Percentiles rank a stretch among this genome's conserved stretches.
phyloP scores from a whole-genome alignment of 495 filamentous ascomycete species.

The Filosporella fistucella region DNA sequence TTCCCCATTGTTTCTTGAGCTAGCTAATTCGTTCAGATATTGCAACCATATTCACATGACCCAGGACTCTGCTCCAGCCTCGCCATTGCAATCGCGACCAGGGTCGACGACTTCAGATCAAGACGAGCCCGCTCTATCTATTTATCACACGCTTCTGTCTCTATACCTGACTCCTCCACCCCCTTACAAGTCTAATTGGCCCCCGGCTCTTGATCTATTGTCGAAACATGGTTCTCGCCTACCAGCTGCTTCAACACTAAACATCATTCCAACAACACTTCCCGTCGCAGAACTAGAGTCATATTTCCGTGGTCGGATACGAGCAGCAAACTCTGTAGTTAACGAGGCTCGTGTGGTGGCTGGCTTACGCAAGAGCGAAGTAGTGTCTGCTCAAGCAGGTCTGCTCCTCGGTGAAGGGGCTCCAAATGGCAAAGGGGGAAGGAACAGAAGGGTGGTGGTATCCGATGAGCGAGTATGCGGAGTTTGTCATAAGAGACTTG shows the following conservation, averaged over 20 bases:
- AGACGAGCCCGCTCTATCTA: slow-evolving; percentile 60
- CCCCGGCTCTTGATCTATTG: slow-evolving; percentile 78
- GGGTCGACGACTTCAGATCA: slow-evolving; percentile 41
- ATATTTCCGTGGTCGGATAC: slow-evolving; percentile 89
- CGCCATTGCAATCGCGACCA: slow-evolving; percentile 31
- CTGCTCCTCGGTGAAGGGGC: slow-evolving; percentile 64
- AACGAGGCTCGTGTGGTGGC: slow-evolving; percentile 75
- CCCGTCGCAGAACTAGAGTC: slow-evolving; percentile 76
- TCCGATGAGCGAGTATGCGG: slow-evolving; percentile 84
- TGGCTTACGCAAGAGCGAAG: slow-evolving; percentile 66
- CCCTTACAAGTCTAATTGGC: slow-evolving; percentile 67
- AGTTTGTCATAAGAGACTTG: slow-evolving; percentile 88
- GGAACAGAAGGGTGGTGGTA: slow-evolving; percentile 73
- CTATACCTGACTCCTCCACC: slow-evolving; percentile 84
- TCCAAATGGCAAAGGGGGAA: slow-evolving; percentile 47
- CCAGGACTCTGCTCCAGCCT: slow-evolving; percentile 36
- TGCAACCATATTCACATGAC: slow-evolving; percentile 77
- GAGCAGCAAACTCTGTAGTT: slow-evolving; percentile 74
- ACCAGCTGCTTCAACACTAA: slow-evolving; percentile 77
- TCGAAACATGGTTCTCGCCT: slow-evolving; percentile 88
- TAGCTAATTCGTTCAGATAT: slow-evolving; percentile 53
- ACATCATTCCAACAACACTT: slow-evolving; percentile 76
- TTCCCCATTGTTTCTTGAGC: neutral
- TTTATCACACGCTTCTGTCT: slow-evolving; percentile 86
- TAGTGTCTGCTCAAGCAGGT: slow-evolving; percentile 64